Evolutionary conservation across 2,329 filamentous ascomycete genomes (phyloP), one percentile per base, ranked within the genome.

Genomic region (Trichoderma cornu-damae): DNA sequence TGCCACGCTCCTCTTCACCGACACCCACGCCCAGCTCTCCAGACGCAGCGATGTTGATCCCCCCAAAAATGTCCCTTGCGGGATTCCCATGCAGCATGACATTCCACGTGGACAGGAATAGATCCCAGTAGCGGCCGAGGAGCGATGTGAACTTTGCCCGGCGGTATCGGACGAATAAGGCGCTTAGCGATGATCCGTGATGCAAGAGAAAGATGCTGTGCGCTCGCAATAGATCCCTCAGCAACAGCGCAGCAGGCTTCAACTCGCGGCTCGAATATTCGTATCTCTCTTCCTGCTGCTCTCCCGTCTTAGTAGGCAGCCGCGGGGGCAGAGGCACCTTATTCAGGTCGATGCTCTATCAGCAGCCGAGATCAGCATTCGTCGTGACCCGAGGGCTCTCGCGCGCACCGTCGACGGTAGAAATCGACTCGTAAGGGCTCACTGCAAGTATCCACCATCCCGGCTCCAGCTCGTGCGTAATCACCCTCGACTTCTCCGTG

Each of bases 371-470:
- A 44, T 60, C 34, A 61, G 34, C 46, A 53, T 16, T 18, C 24
- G n/a, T 24, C n/a, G 16, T 37, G 48, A 30, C 38, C 30, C n/a
- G n/a, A 22, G 50, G 26, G 40, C 16, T 16, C 6, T 18, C n/a
- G n/a, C n/a, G 11, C 30, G 6, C 32, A 50, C 6, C n/a, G n/a
- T 40, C 22, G 9, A 37, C 9, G 16, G 32, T 34, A 30, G 9
- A 28, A 9, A 20, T n/a, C 18, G 32, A 8, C n/a, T 26, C 2
- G 26, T 28, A 7, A 50, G 11, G 18, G 75, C 88, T 68, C 77
- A 95, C 91, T 61, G 90, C 92, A 60, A 97, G 76, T 61, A 97
- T 86, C 95, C 95, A 99, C 94, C 94, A 99, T 28, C 89, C 89
- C 14, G 82, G 77, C 71, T 99, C 93, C 62, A 99, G 74, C 75